Evolutionary conservation across 169 alveolate species (phyloP).

Genomic region (Eimeria falciformis): DNA sequence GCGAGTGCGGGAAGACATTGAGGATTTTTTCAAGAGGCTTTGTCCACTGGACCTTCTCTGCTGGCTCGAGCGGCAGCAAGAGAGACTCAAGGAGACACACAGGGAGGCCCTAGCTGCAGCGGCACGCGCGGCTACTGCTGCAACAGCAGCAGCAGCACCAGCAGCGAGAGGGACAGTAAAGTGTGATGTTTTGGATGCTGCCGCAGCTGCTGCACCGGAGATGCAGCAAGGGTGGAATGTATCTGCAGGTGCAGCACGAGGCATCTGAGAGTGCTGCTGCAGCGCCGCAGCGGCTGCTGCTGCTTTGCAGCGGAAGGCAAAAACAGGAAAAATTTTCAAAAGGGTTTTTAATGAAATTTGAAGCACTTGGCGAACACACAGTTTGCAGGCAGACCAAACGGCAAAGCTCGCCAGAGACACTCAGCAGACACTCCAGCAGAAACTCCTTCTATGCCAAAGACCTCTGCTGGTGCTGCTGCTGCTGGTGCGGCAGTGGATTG

Average conservation of each 20-base stretch:
- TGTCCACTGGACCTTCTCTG: conserved; percentile 16
- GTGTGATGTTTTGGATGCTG: no score
- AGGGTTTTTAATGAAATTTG: no score
- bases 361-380: no score
- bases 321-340: no score
- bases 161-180: no score
- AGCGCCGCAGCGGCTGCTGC: conserved; percentile 14
- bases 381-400: no score
- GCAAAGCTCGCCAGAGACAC: no score
- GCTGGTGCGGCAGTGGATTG: background rate
- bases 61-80: conserved; percentile 46
- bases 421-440: no score
- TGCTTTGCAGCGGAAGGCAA: no score
- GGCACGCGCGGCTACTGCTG: background rate
- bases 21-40: background rate
- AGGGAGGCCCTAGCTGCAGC: conserved; percentile 43
- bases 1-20: conserved; percentile 12
- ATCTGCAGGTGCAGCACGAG: background rate
- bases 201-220: background rate
- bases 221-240: background rate
- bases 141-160: conserved; percentile 4
- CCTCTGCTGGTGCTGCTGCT: background rate
- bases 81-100: background rate
- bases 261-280: no score
- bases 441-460: no score